These are phyloP conservation scores for Citrus sinensis DNA, from an alignment of 345 rosid genomes.

Conservation along the genomic window DNA sequence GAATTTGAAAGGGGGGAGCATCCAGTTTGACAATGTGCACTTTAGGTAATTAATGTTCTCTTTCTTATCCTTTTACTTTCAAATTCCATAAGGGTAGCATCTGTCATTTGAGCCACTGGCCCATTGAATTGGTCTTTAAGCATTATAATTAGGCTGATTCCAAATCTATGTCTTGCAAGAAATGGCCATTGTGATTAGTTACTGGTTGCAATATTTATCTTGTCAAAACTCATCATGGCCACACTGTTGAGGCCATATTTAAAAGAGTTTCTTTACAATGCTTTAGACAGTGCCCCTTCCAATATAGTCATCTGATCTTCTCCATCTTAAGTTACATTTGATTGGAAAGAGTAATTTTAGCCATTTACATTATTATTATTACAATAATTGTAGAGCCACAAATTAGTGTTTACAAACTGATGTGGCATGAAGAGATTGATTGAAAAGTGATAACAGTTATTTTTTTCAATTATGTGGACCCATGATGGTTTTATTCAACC, in stretches of 20 bases:
- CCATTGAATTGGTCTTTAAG: neutral
- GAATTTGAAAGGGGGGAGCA: constrained; percentile 70
- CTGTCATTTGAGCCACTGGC: neutral
- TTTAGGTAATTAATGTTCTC: constrained; percentile 57
- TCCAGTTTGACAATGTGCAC: constrained; percentile 79
- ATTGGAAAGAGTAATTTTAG: no score
- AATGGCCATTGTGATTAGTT: neutral
- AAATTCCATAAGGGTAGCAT: neutral
- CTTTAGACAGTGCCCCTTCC: neutral
- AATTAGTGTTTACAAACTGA: no score
- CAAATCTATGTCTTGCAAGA: neutral
- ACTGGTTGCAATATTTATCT: neutral
- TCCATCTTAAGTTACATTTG: neutral
- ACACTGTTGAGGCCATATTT: neutral
- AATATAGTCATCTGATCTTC: neutral
- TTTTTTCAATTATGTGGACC: no score
- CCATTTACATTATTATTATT: no score
- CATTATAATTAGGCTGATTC: neutral
- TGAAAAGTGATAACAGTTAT: no score
- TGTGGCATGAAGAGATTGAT: no score
- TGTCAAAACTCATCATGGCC: neutral
- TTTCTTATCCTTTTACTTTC: constrained; percentile 6
- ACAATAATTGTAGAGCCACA: no score
- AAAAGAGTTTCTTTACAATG: neutral
- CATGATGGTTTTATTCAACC: no score